phyloP scores from a whole-genome alignment of 352 stramenopile species.

The Pythium phragmitis region DNA sequence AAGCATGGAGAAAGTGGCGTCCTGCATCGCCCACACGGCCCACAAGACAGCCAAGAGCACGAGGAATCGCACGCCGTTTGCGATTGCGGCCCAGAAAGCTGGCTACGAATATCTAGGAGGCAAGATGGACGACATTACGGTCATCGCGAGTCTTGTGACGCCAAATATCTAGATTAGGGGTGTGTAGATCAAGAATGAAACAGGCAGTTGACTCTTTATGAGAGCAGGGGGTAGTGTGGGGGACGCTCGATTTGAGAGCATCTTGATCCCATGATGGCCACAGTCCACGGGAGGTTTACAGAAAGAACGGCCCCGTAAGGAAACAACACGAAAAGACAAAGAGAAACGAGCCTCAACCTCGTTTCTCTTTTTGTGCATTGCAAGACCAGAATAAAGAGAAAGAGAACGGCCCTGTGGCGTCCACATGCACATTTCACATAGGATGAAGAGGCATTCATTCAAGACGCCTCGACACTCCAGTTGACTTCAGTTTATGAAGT shows the following conservation, averaged over 20 bases:
- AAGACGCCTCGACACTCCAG: background rate
- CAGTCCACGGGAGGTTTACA: too few species aligned
- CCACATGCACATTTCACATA: background rate
- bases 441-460: background rate
- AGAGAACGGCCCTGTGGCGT: background rate
- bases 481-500: background rate
- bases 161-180: background rate
- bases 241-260: background rate
- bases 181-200: background rate
- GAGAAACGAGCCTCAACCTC: too few species aligned
- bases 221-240: background rate
- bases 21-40: conserved; percentile 75
- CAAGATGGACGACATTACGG: conserved; percentile 92
- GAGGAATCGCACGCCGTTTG: conserved; percentile 78
- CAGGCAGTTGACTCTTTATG: background rate
- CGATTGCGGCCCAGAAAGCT: conserved; percentile 59
- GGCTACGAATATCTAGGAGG: conserved; percentile 81
- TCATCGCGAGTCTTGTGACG: conserved; percentile 77
- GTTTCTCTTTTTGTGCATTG: background rate
- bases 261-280: background rate
- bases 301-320: too few species aligned
- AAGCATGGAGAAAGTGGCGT: conserved; percentile 79
- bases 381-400: background rate
- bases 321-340: too few species aligned
- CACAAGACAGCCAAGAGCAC: conserved; percentile 76